Evolutionary conservation across 345 rosid genomes (phyloP).

Genomic region (Euphorbia tirucalli): DNA sequence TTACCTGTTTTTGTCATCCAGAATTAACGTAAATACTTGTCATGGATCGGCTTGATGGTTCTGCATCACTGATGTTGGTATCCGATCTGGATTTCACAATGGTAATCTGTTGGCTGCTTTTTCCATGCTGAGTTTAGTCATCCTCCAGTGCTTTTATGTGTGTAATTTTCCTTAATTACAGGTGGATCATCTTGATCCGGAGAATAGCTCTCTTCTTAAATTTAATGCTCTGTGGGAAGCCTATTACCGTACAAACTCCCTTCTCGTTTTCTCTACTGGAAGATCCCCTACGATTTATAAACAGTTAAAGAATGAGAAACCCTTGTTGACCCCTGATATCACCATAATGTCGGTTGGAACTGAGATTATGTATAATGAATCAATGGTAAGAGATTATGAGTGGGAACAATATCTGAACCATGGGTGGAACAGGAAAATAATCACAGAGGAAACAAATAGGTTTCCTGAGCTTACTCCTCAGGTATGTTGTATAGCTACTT

Average conservation of each 20-base stretch:
- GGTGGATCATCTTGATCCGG: slow-evolving; percentile 21
- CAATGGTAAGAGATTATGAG: slow-evolving; percentile 77
- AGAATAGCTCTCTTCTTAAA: slow-evolving; percentile 65
- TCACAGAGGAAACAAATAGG: slow-evolving; percentile 66
- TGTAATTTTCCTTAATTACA: slow-evolving; percentile 3
- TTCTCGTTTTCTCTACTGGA: slow-evolving; percentile 91
- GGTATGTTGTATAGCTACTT: slow-evolving; percentile 34
- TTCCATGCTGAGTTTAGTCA: background rate
- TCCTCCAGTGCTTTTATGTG: background rate
- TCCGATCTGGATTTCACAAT: slow-evolving; percentile 30
- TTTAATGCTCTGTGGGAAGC: slow-evolving; percentile 91
- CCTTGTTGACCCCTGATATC: slow-evolving; percentile 85
- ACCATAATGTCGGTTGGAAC: slow-evolving; percentile 95
- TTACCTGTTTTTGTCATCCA: background rate
- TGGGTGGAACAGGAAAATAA: slow-evolving; percentile 69
- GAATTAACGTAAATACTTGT: background rate
- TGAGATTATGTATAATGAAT: slow-evolving; percentile 82
- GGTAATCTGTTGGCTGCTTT: slow-evolving; percentile 10
- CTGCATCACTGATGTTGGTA: slow-evolving; percentile 24
- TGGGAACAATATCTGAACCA: slow-evolving; percentile 75
- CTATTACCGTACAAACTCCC: slow-evolving; percentile 71
- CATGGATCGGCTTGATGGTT: slow-evolving; percentile 27
- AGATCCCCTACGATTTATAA: slow-evolving; percentile 86
- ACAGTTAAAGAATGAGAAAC: slow-evolving; percentile 72
- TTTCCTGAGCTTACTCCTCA: slow-evolving; percentile 79